These are phyloP conservation scores for Tolypocladium ovalisporum DNA, from an alignment of 2,329 filamentous ascomycete species.

Conservation along the genomic window DNA sequence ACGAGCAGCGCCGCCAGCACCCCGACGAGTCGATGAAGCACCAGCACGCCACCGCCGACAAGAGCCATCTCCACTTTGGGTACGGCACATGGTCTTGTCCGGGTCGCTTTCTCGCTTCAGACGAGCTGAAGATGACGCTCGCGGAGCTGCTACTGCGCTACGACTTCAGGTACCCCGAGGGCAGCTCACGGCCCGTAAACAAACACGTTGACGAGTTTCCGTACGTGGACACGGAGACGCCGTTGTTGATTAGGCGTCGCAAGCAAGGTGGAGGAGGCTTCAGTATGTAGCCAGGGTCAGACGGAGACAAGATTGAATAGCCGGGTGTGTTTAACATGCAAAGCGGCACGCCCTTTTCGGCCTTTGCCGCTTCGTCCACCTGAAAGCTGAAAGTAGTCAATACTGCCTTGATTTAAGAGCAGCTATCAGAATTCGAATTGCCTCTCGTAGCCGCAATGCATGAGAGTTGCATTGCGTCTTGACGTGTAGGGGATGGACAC, in stretches of 20 bases:
- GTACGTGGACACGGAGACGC: neutral
- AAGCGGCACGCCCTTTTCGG: neutral
- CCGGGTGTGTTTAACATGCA: neutral
- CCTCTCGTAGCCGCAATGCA: neutral
- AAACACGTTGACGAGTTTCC: slow-evolving; percentile 5
- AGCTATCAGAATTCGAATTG: neutral
- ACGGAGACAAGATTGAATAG: neutral
- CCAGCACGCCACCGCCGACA: slow-evolving; percentile 6
- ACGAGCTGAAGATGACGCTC: slow-evolving; percentile 5
- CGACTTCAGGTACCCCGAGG: slow-evolving; percentile 2
- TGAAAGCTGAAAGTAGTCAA: neutral
- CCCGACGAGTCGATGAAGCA: slow-evolving; percentile 1
- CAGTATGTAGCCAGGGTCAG: neutral
- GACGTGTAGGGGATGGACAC: too few relatives aligned
- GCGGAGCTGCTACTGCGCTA: slow-evolving; percentile 3
- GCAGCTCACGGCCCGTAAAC: neutral
- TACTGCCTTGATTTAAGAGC: neutral
- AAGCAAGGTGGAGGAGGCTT: neutral
- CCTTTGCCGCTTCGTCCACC: neutral
- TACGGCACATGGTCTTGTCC: slow-evolving; percentile 6
- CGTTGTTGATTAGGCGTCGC: slow-evolving; percentile 3
- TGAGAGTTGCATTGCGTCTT: neutral
- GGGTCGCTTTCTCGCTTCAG: slow-evolving; percentile 6
- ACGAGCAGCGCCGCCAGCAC: slow-evolving; percentile 1
- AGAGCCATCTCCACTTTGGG: slow-evolving; percentile 6